A percentile compares a stretch with the other conserved stretches of the same genome.
Evolutionary conservation across 2,329 filamentous ascomycete species (phyloP).

Genomic region (Pseudocercospora macadamiae): DNA sequence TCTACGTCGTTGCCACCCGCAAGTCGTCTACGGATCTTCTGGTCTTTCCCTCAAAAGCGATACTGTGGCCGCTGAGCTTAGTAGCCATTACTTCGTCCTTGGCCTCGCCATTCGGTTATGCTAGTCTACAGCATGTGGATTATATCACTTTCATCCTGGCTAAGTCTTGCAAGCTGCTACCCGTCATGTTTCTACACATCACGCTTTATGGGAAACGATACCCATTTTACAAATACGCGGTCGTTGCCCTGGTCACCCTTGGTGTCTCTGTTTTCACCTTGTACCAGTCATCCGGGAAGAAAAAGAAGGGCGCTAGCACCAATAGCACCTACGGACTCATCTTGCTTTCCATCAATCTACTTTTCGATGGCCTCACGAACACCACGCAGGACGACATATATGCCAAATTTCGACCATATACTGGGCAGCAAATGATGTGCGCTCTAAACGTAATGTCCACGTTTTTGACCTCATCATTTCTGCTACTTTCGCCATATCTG

Average conservation of each 20-base stretch:
- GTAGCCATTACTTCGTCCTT: conserved; percentile 87
- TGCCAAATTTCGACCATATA: conserved; percentile 71
- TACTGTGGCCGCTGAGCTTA: conserved; percentile 77
- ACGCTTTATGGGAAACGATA: conserved; percentile 87
- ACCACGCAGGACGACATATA: conserved; percentile 97
- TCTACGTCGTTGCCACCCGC: conserved; percentile 72
- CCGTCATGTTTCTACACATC: conserved; percentile 95
- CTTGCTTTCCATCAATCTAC: conserved; percentile 82
- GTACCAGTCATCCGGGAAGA: conserved; percentile 59
- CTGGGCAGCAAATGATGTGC: conserved; percentile 99
- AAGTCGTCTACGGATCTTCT: conserved; percentile 52
- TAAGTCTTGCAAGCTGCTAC: conserved; percentile 98
- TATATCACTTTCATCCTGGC: conserved; percentile 97
- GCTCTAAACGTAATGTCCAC: conserved; percentile 91
- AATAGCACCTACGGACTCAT: conserved; percentile 79
- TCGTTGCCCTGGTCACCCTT: conserved; percentile 85
- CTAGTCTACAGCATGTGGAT: conserved; percentile 88
- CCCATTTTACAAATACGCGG: conserved; percentile 93
- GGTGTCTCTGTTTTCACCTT: conserved; percentile 96
- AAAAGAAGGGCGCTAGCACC: conserved; percentile 43
- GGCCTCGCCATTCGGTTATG: conserved; percentile 94
- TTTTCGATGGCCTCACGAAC: conserved; percentile 96
- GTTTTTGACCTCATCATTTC: conserved; percentile 72
- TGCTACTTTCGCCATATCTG: conserved; percentile 79
- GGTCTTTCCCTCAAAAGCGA: conserved; percentile 75